Evolutionary conservation across 179 eudicot genomes (phyloP).

Genomic region (Beta corolliflora): DNA sequence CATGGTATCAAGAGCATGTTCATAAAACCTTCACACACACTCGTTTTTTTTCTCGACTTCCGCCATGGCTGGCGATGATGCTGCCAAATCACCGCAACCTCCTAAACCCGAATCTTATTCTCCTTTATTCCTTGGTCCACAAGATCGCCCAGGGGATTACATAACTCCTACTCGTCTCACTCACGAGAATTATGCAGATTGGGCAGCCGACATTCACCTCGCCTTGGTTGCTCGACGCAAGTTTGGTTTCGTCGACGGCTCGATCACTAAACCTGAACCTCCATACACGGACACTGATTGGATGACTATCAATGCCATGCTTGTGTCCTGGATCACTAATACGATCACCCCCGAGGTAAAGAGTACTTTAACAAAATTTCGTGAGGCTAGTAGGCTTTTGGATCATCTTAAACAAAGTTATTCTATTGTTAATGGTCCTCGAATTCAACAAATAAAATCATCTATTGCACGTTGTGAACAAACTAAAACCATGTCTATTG

Average conservation of each 20-base stretch:
- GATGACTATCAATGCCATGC: not conserved
- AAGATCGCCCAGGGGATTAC: conserved; percentile 15
- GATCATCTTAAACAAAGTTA: not conserved
- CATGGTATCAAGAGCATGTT: no score
- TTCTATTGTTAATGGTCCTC: not conserved
- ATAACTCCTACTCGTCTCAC: not conserved
- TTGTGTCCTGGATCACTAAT: conserved; percentile 3
- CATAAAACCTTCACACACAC: no score
- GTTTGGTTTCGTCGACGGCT: conserved; percentile 19
- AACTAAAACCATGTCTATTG: not conserved
- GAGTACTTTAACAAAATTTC: not conserved
- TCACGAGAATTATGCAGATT: conserved; percentile 7
- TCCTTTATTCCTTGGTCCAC: conserved; percentile 10
- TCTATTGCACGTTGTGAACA: not conserved
- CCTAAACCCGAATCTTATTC: not conserved
- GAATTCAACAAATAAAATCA: not conserved
- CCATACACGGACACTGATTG: conserved; percentile 10
- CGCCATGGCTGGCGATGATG: not conserved
- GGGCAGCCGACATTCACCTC: not conserved
- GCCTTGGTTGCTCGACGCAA: not conserved
- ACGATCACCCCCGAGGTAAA: not conserved
- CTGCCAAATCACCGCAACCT: not conserved
- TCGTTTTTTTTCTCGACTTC: no score
- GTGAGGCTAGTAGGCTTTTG: not conserved
- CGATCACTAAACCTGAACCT: not conserved